Conservation (phyloP, 2,329 filamentous ascomycete genomes). For the Nannizzia gypsea region DNA sequence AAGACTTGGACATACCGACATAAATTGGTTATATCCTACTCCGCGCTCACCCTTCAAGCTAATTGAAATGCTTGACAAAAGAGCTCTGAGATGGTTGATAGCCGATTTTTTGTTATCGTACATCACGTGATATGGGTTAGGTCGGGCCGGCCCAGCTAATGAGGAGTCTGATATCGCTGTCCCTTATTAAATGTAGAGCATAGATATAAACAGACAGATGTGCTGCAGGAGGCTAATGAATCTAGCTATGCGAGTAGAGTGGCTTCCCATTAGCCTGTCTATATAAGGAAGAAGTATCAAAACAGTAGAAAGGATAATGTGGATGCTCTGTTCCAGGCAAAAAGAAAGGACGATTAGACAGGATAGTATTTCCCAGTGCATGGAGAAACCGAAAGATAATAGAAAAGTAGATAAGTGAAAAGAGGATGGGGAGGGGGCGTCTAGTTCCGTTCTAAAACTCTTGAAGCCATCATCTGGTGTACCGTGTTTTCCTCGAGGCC, state of each 20-base stretch:
- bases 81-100: background rate
- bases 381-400: background rate
- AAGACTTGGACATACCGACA: background rate
- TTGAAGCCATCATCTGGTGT: constrained; percentile 3
- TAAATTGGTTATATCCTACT: no score
- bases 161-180: background rate
- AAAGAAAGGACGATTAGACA: background rate
- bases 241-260: background rate
- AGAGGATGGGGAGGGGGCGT: background rate
- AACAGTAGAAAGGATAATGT: background rate
- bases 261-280: background rate
- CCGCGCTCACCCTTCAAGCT: background rate
- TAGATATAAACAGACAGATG: no score
- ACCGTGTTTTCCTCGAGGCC: background rate
- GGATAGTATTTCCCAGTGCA: constrained; percentile 1
- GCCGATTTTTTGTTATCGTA: background rate
- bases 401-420: background rate
- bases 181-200: background rate
- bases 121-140: background rate
- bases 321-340: background rate
- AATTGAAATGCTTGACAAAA: background rate
- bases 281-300: background rate
- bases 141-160: no score
- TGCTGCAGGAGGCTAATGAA: no score
- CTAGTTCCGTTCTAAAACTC: constrained; percentile 3